phyloP scores from a whole-genome alignment of 148 eudicot genomes.

The Rhododendron ferrugineum region DNA sequence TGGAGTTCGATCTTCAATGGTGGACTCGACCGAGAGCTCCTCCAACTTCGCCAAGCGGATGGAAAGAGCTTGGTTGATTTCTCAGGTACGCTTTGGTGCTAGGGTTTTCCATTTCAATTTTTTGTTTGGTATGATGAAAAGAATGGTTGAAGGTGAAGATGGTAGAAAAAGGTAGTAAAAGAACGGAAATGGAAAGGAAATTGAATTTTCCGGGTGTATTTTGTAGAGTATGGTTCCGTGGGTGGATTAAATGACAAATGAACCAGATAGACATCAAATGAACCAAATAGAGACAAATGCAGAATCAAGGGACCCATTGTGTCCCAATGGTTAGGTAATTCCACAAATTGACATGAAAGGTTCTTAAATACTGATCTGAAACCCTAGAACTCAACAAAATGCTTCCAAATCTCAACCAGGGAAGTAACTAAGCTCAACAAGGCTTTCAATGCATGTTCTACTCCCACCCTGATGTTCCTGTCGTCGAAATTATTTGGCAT shows the following conservation, averaged over 20 bases:
- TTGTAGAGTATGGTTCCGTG: neutral
- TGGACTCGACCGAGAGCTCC: conserved; percentile 51
- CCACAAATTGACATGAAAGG: neutral
- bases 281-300: neutral
- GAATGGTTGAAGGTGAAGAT: neutral
- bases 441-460: neutral
- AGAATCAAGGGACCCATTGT: neutral
- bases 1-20: conserved; percentile 44
- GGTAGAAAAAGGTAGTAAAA: neutral
- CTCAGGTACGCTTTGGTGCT: conserved; percentile 40
- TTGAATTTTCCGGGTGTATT: neutral
- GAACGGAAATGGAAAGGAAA: neutral
- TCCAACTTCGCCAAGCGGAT: conserved; percentile 59
- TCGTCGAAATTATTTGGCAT: neutral
- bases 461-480: neutral
- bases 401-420: neutral
- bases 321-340: neutral
- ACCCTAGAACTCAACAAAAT: neutral
- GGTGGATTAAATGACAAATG: neutral
- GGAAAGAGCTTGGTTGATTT: conserved; percentile 76
- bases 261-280: neutral
- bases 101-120: neutral
- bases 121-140: neutral
- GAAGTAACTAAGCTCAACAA: neutral
- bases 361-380: neutral